Base-by-base conservation (phyloP, 2,329 filamentous ascomycete genomes). In the Fusarium coffeatum region DNA sequence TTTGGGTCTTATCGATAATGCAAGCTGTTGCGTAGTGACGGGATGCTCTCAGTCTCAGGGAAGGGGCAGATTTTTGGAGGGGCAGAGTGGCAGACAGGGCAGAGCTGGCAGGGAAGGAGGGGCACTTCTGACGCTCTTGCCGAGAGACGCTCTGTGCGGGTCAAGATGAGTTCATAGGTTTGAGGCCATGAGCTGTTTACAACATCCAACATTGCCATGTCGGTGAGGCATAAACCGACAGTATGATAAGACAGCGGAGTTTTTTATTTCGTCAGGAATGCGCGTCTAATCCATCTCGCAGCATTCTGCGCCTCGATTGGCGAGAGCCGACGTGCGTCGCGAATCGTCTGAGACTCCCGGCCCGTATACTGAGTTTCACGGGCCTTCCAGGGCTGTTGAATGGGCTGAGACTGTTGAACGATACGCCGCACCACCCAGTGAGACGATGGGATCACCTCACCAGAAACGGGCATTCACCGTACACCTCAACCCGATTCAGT, bases 1-100 rank as follows among this genome's bases (percentile, higher is more conserved):
- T 46, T 56, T 63, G 60, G 50, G 50, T 55, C 56, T 72, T 75
- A 75, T 75, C 73, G 73, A 75, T 75, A 75, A 72, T 65, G 51
- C 32, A 61, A 64, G 59, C 37, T 59, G 50, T 48, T 62, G 56
- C 41, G 28, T 47, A 48, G 40, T 49, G 43, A n/a, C n/a, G n/a
- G n/a, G n/a, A 49, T 60, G 62, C 30, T 53, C 34, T 37, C 34
- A 37, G 20, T 28, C 28, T 28, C 28, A 28, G 20, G 32, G 54
- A 48, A 49, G 32, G 59, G 37, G 47, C 20, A 40, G 49, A 32
- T 54, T 49, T 53, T 53, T 53, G 59, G 69, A 72, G 72, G 72
- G 64, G 60, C 48, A 59, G 42, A 42, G 18, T 63, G 61, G 64
- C 55, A 72, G 69, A 55, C 54, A 65, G 56, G 57, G 50, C 55